These are phyloP conservation scores for Pseudopithomyces chartarum DNA, from an alignment of 2,329 filamentous ascomycete species.

Conservation along the genomic window DNA sequence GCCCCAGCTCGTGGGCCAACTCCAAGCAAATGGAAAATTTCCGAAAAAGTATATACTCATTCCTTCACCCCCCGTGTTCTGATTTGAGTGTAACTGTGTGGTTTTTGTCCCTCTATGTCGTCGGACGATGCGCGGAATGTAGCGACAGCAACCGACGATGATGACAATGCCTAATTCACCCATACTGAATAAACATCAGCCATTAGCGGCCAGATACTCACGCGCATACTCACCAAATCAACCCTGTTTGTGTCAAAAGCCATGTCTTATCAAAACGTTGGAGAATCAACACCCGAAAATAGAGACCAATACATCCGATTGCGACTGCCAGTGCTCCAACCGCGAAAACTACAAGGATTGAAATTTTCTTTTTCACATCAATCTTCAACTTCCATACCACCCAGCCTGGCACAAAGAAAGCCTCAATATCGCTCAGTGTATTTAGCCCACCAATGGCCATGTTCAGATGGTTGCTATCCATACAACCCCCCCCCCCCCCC, in stretches of 20 bases:
- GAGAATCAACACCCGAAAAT: constrained; percentile 10
- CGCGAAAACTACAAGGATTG: constrained; percentile 19
- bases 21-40: too few species aligned
- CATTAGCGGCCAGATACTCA: neutral
- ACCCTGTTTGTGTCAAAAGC: neutral
- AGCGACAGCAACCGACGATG: constrained; percentile 11
- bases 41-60: too few species aligned
- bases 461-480: constrained; percentile 11
- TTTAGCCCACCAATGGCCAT: constrained; percentile 17
- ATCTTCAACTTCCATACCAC: constrained; percentile 16
- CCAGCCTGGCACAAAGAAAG: constrained; percentile 18
- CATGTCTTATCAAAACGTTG: constrained; percentile 5
- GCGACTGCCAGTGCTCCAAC: constrained; percentile 12
- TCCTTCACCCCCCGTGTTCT: neutral
- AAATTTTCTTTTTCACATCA: constrained; percentile 14
- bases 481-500: constrained; percentile 9
- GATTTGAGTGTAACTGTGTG: neutral
- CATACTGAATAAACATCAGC: neutral
- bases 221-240: neutral
- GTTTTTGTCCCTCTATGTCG: neutral
- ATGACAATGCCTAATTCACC: constrained; percentile 9
- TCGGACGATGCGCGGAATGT: constrained; percentile 6
- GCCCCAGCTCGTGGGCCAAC: neutral
- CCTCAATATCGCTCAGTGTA: constrained; percentile 17
- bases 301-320: constrained; percentile 11